phyloP scores from a whole-genome alignment of 352 stramenopile species.

The Pythium sp. region DNA sequence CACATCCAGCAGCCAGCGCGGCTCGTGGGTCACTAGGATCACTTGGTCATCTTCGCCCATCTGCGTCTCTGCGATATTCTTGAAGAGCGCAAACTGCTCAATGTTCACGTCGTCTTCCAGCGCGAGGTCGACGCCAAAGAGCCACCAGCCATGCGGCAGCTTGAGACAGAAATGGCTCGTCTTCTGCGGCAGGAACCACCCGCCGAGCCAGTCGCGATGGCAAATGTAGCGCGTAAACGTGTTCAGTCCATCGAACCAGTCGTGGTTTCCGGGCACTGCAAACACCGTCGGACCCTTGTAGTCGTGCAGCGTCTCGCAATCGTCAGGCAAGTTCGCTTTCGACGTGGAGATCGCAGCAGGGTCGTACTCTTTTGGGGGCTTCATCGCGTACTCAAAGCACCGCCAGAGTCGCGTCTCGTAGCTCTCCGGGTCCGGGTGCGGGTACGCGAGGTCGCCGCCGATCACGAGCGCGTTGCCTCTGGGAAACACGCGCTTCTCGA shows the following conservation, averaged over 20 bases:
- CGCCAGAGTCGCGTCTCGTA: slow-evolving; percentile 91
- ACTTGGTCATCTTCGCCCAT: slow-evolving; percentile 83
- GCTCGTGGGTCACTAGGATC: slow-evolving; percentile 91
- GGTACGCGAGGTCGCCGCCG: slow-evolving; percentile 92
- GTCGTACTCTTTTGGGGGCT: slow-evolving; percentile 81
- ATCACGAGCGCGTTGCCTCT: slow-evolving; percentile 88
- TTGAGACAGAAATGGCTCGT: slow-evolving; percentile 92
- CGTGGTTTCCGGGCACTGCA: slow-evolving; percentile 90
- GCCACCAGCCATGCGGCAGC: slow-evolving; percentile 90
- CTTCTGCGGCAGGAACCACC: slow-evolving; percentile 90
- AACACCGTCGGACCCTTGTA: slow-evolving; percentile 76
- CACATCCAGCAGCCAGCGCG: slow-evolving; percentile 88
- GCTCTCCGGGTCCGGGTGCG: slow-evolving; percentile 79
- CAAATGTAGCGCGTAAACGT: slow-evolving; percentile 92
- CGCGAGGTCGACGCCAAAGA: slow-evolving; percentile 89
- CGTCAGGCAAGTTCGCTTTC: slow-evolving; percentile 61
- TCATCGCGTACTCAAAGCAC: slow-evolving; percentile 94
- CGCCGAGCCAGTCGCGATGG: slow-evolving; percentile 89
- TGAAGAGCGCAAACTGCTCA: slow-evolving; percentile 92
- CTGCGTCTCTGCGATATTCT: slow-evolving; percentile 69
- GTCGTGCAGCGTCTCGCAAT: slow-evolving; percentile 43
- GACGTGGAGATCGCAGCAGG: slow-evolving; percentile 85
- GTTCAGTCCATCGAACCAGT: slow-evolving; percentile 93
- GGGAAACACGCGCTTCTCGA: slow-evolving; percentile 60
- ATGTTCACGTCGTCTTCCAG: slow-evolving; percentile 93